phyloP scores from a whole-genome alignment of 768 basidiomycete species.

The Xanthoconium purpureum region DNA sequence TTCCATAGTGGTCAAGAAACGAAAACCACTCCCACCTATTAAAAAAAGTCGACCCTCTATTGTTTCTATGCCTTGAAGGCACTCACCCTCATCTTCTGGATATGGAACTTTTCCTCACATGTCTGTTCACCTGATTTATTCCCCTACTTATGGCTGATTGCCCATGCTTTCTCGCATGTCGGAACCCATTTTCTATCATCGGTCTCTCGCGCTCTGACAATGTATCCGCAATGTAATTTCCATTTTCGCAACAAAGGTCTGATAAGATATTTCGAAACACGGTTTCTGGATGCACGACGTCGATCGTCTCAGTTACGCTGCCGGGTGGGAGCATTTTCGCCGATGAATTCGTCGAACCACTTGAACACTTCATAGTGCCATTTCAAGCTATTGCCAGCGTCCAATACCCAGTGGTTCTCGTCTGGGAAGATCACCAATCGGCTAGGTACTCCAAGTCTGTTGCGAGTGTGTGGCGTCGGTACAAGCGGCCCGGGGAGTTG shows the following conservation, averaged over 20 bases:
- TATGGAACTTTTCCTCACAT: background rate
- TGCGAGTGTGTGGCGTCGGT: background rate
- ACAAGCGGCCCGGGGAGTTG: background rate
- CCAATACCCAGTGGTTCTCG: constrained; percentile 91
- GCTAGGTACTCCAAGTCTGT: constrained; percentile 66
- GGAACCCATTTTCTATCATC: constrained; percentile 8
- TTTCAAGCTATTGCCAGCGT: constrained; percentile 81
- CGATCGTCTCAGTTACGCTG: constrained; percentile 13
- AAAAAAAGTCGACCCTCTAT: constrained; percentile 14
- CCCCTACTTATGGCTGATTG: constrained; percentile 6
- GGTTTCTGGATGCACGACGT: background rate
- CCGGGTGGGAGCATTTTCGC: constrained; percentile 20
- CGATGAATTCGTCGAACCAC: constrained; percentile 78
- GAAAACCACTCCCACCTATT: constrained; percentile 8
- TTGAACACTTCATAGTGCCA: constrained; percentile 95
- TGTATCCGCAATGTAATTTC: constrained; percentile 7
- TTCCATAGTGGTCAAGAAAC: constrained; percentile 18
- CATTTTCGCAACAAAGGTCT: background rate
- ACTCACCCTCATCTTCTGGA: background rate
- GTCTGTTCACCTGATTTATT: constrained; percentile 10
- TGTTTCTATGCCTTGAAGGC: constrained; percentile 7
- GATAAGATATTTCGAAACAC: background rate
- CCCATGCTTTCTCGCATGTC: constrained; percentile 1
- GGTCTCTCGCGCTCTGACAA: background rate
- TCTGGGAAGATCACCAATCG: constrained; percentile 82